Evolutionary conservation across 2,329 filamentous ascomycete genomes (phyloP).

Genomic region (Eurotiales sp.): DNA sequence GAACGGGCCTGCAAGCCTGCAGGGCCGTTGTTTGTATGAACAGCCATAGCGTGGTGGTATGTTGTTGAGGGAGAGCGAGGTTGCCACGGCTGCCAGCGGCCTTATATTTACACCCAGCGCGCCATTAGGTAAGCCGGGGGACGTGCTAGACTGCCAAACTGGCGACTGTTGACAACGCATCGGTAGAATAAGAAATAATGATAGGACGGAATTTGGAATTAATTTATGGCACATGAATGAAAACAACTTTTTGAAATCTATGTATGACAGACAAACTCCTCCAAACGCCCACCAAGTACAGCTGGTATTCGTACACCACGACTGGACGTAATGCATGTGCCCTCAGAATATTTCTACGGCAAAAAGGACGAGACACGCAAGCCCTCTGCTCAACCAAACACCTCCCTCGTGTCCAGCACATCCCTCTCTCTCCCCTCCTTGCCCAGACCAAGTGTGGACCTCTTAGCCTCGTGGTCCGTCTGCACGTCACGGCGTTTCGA

Average conservation of each 20-base stretch:
- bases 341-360: slow-evolving; percentile 25
- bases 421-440: slow-evolving; percentile 11
- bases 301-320: slow-evolving; percentile 24
- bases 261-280: not conserved
- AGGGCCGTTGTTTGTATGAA: slow-evolving; percentile 16
- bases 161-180: not conserved
- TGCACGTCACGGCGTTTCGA: slow-evolving; percentile 70
- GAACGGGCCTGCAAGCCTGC: slow-evolving; percentile 16
- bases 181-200: not conserved
- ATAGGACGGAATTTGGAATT: not conserved
- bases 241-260: not conserved
- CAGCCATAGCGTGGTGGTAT: slow-evolving; percentile 11
- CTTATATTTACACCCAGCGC: not conserved
- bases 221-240: not conserved
- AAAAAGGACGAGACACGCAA: slow-evolving; percentile 17
- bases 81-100: not conserved
- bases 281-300: slow-evolving; percentile 4
- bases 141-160: too few relatives aligned
- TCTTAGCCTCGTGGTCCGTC: slow-evolving; percentile 69
- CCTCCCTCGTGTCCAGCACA: slow-evolving; percentile 68
- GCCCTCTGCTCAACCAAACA: slow-evolving; percentile 53
- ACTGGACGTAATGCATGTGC: slow-evolving; percentile 24
- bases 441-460: slow-evolving; percentile 71
- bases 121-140: slow-evolving; percentile 13
- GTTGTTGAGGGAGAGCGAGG: slow-evolving; percentile 1